Evolutionary conservation across 495 filamentous ascomycete genomes (phyloP).

Genomic region (Choiromyces venosus): DNA sequence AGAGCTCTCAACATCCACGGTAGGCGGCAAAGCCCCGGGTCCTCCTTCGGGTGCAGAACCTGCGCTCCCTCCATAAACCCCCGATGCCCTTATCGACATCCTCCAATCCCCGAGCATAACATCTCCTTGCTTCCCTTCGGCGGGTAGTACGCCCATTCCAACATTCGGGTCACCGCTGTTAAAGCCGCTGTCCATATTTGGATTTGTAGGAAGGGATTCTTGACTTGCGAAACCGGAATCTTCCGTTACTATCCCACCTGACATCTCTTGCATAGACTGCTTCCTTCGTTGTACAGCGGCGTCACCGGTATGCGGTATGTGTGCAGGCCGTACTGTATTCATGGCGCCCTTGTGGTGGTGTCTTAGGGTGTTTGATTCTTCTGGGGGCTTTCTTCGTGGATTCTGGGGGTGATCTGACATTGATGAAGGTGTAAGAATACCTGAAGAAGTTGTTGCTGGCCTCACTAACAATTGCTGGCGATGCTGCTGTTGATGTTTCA

Average conservation of each 20-base stretch:
- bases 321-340: constrained; percentile 24
- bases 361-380: constrained; percentile 33
- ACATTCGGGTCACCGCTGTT: constrained; percentile 12
- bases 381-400: constrained; percentile 23
- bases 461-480: constrained; percentile 32
- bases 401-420: constrained; percentile 32
- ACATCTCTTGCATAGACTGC: not conserved
- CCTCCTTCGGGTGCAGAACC: constrained; percentile 25
- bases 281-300: not conserved
- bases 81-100: constrained; percentile 19
- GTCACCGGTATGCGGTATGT: constrained; percentile 7
- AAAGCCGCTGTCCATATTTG: constrained; percentile 21
- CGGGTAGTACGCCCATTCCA: constrained; percentile 10
- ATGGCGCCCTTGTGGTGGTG: constrained; percentile 27
- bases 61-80: constrained; percentile 21
- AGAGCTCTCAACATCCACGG: constrained; percentile 29
- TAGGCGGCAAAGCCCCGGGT: constrained; percentile 23
- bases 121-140: constrained; percentile 10
- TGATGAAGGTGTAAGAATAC: constrained; percentile 31
- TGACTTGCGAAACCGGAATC: not conserved
- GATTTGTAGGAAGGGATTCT: not conserved
- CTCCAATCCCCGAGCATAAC: constrained; percentile 21
- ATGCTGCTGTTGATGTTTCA: not conserved
- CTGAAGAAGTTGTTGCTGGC: constrained; percentile 28
- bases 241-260: not conserved